Percentiles rank a stretch among this genome's conserved stretches.
These are phyloP conservation scores for Cotoneaster glaucophyllus DNA, from an alignment of 306 rosid species.

Conservation along the genomic window DNA sequence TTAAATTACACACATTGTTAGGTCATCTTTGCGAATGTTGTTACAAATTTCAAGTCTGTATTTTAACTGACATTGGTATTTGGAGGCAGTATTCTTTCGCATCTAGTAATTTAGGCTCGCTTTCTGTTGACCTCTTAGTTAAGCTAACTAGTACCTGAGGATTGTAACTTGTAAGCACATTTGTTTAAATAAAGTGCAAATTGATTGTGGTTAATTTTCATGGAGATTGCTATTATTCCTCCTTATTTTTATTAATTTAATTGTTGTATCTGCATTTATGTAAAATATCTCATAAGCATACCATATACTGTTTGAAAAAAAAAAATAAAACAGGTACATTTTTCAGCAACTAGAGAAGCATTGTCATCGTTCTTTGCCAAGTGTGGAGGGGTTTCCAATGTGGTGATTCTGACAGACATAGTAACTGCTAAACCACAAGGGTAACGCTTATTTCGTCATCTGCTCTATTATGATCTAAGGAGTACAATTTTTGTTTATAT, in stretches of 20 bases:
- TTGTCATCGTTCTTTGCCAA: constrained; percentile 19
- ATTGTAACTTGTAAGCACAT: not conserved
- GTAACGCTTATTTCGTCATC: constrained; percentile 1
- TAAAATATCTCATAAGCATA: not conserved
- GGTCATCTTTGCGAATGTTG: not conserved
- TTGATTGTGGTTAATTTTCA: not conserved
- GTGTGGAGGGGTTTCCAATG: constrained; percentile 19
- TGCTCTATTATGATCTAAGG: not conserved
- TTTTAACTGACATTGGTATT: not conserved
- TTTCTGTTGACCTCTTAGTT: not conserved
- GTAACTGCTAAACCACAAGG: constrained; percentile 20
- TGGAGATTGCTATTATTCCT: not conserved
- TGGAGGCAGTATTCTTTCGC: not conserved
- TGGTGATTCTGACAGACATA: constrained; percentile 4
- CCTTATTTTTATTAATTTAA: not conserved
- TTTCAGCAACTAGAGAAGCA: constrained; percentile 22
- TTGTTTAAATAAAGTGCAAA: not conserved
- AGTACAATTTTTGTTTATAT: not conserved
- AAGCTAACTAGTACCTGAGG: not conserved
- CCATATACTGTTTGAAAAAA: not conserved
- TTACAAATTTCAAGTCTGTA: not conserved
- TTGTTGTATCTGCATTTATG: not conserved
- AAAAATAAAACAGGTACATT: constrained; percentile 17
- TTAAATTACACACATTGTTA: not conserved
- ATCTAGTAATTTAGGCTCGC: not conserved